A percentile compares a stretch with the other conserved stretches of the same genome.
These are phyloP conservation scores for Ogataea pini DNA, from an alignment of 805 yeast genomes.

Conservation along the genomic window DNA sequence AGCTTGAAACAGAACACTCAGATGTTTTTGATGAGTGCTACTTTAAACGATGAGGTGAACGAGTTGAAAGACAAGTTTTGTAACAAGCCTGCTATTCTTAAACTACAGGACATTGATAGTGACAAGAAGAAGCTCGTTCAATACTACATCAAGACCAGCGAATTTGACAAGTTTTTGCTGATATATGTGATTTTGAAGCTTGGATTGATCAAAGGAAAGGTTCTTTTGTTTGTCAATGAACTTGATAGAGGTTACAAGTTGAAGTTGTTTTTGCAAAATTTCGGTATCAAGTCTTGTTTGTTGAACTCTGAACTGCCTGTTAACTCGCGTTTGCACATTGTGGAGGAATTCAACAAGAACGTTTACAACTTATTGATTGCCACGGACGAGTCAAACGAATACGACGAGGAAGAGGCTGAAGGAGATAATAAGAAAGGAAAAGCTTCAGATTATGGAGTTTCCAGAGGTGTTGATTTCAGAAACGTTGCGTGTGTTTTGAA, in stretches of 20 bases:
- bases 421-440: conserved; percentile 19
- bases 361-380: conserved; percentile 87
- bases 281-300: conserved; percentile 86
- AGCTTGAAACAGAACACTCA: conserved; percentile 79
- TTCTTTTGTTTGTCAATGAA: conserved; percentile 86
- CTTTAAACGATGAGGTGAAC: conserved; percentile 83
- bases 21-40: conserved; percentile 94
- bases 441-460: conserved; percentile 78
- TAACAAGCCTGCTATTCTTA: conserved; percentile 77
- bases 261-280: conserved; percentile 88
- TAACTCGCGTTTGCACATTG: conserved; percentile 90
- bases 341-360: conserved; percentile 91
- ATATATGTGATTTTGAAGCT: conserved; percentile 91
- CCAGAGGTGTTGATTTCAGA: conserved; percentile 94
- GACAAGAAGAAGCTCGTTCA: conserved; percentile 68
- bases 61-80: conserved; percentile 76
- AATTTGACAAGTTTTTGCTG: conserved; percentile 87
- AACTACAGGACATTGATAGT: conserved; percentile 64
- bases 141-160: conserved; percentile 82
- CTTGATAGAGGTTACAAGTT: conserved; percentile 94
- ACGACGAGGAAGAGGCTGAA: conserved; percentile 42
- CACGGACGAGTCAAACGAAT: conserved; percentile 81
- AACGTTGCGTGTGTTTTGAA: conserved; percentile 96
- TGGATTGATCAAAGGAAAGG: conserved; percentile 84
- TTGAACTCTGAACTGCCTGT: conserved; percentile 91